Evolutionary conservation across 2,329 filamentous ascomycete species (phyloP).

Genomic region (Hymenoscyphus occultus): DNA sequence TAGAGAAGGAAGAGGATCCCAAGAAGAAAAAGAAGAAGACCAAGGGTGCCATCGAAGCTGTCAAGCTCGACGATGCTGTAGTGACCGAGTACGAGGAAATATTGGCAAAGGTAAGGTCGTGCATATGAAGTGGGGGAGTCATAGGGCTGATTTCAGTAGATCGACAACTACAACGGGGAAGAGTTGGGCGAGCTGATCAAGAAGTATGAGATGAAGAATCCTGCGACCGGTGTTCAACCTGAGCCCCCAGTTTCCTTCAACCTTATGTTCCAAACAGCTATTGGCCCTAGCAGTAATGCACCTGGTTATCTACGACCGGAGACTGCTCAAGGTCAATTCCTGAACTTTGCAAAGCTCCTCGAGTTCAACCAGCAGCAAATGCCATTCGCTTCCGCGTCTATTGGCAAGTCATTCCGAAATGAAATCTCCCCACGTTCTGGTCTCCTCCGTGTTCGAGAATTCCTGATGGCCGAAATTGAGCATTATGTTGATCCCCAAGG

Average conservation of each 20-base stretch:
- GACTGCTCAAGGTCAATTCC: slow-evolving; percentile 95
- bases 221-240: slow-evolving; percentile 72
- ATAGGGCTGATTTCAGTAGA: slow-evolving; percentile 43
- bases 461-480: slow-evolving; percentile 98
- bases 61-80: slow-evolving; percentile 84
- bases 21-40: slow-evolving; percentile 88
- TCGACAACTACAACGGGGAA: slow-evolving; percentile 90
- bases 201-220: slow-evolving; percentile 90
- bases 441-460: slow-evolving; percentile 90
- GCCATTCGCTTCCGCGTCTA: slow-evolving; percentile 95
- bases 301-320: slow-evolving; percentile 87
- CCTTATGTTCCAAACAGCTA: slow-evolving; percentile 96
- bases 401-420: slow-evolving; percentile 97
- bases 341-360: slow-evolving; percentile 94
- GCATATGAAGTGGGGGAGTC: background rate
- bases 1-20: slow-evolving; percentile 68
- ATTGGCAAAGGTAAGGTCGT: slow-evolving; percentile 60
- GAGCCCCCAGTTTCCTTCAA: slow-evolving; percentile 88
- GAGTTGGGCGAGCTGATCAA: slow-evolving; percentile 84
- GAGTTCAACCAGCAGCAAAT: slow-evolving; percentile 94
- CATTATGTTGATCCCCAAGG: slow-evolving; percentile 94
- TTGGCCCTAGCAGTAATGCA: slow-evolving; percentile 86
- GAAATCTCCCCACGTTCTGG: slow-evolving; percentile 93
- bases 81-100: slow-evolving; percentile 89
- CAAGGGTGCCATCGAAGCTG: slow-evolving; percentile 68